Percentiles rank a stretch among this genome's conserved stretches.
Conservation (phyloP, 2,329 filamentous ascomycete species). For the Dendrostoma leiphaemia region DNA sequence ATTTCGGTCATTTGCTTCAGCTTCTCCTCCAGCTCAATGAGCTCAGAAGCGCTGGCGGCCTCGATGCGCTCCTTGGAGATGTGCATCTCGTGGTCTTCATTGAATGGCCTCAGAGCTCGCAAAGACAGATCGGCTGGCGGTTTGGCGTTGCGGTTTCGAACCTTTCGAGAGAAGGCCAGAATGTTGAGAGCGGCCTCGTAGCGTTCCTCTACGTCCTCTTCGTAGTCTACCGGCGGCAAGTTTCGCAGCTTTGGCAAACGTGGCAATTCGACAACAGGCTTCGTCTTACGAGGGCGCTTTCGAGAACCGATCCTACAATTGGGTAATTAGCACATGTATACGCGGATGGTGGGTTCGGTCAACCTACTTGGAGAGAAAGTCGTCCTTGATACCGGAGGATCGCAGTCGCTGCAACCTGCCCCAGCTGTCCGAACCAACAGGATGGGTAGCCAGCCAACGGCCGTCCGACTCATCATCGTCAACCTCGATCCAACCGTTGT, state of each 20-base stretch:
- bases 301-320: neutral
- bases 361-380: slow-evolving; percentile 16
- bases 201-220: neutral
- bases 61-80: neutral
- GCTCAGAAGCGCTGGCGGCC: slow-evolving; percentile 1
- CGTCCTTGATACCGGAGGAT: slow-evolving; percentile 9
- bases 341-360: too few species aligned
- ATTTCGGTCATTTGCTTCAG: slow-evolving; percentile 2
- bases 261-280: neutral
- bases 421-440: slow-evolving; percentile 8
- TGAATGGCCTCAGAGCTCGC: neutral
- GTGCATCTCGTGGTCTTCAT: neutral
- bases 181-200: slow-evolving; percentile 7
- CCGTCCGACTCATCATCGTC: slow-evolving; percentile 49
- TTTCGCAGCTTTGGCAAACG: neutral
- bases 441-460: slow-evolving; percentile 23
- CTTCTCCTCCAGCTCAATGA: slow-evolving; percentile 5
- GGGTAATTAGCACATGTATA: neutral
- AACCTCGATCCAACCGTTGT: slow-evolving; percentile 72
- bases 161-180: neutral
- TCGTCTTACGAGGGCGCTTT: neutral
- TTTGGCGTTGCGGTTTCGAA: neutral
- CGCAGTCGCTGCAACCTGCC: slow-evolving; percentile 6
- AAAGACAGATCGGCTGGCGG: neutral
- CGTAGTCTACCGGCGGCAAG: neutral